Evolutionary conservation across 495 filamentous ascomycete species (phyloP), one percentile per base, ranked within the genome.

Genomic region (Pyrenula aspistea): DNA sequence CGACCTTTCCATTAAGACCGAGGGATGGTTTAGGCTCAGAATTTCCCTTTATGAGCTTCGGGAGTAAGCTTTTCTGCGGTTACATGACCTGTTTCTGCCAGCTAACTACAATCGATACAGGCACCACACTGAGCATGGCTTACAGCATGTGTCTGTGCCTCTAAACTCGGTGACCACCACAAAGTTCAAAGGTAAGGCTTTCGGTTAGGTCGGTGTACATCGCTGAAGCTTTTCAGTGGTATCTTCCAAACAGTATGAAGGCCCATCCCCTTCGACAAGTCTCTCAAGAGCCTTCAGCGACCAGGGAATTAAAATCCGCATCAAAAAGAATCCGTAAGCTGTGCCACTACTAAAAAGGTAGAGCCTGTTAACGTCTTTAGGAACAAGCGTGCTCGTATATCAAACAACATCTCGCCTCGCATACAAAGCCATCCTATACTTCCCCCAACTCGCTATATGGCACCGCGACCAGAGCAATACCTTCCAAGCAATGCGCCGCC

Each of bases 251-350:
- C 83, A 84, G 55, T 97, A 89, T 63, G 85, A 84, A 2, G 92
- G 92, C 24, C 85, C 95, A 81, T 79, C 81, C 49, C 92, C 96
- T 66, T 96, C 92, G 10, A 96, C 93, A 0, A 87, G 89, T 65
- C 72, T 98, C 20, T 96, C 93, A 2, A 81, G 91, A 59, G 89
- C 89, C 0, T 97, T 98, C 71, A 88, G 88, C 58, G 93, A 98
- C 66, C 93, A 98, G 67, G 93, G 93, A 19, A 89, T 97, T 12
- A 84, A 90, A 47, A 73, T 98, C 50, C 80, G 92, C 53, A 82
- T 96, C 51, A 82, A 91, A 57, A 98, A 98, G 67, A 90, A 96
- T 62, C 82, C 75, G 85, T 57, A 80, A 77, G 61, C 75, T 82
- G 71, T 80, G 59, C 65, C 75, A 74, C 58, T 36, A 24, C 12